Base-by-base conservation (phyloP, 352 stramenopile genomes). In the Phytophthora tentaculata region DNA sequence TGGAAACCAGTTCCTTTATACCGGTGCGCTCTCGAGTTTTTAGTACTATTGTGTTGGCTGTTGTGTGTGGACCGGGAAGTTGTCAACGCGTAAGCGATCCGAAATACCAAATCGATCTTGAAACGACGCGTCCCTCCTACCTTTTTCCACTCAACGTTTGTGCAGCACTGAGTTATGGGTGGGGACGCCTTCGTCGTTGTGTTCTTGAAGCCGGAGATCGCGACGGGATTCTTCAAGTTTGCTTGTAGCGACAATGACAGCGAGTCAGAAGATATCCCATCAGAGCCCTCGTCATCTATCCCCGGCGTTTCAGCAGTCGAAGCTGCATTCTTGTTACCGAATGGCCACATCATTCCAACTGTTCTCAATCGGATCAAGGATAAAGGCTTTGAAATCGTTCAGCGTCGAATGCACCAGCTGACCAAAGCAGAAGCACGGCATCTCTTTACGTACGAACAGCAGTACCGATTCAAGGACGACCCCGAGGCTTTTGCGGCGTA, bases 181-280 rank as follows among this genome's bases (percentile, higher is more conserved):
- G 55, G 52, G 10, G 56, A 68, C 17, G 63, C 81, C 22, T 88
- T 86, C 44, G 71, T 82, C 14, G 48, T 89, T 50, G 73, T 79
- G 50, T 59, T 89, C 14, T 57, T 92, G 47, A 85, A 84, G 28
- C 84, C 84, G 1, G 84, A 92, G 65, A 89, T 90, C 70, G 72
- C 81, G 14, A 80, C 76, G 0, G 81, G 79, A 1, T 81, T 69
- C 56, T 90, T 86, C 67, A 64, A 71, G 35, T 83, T 87, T 37
- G 29, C 68, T 45, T 35, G 50, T 58, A 55, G 24, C 53, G 43
- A 22, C 45, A 16, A n/a, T 20, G 44, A 5, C 19, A 29, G 41
- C 26, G 20, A 58, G 9, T 20, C 41, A 10, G 19, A 37, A 8
- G 35, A 37, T 48, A 24, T 57, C 0, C 37, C 32, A 16, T 39